These are phyloP conservation scores for Trypanosomatidae sp. DNA, from an alignment of 208 protist species.

Conservation along the genomic window DNA sequence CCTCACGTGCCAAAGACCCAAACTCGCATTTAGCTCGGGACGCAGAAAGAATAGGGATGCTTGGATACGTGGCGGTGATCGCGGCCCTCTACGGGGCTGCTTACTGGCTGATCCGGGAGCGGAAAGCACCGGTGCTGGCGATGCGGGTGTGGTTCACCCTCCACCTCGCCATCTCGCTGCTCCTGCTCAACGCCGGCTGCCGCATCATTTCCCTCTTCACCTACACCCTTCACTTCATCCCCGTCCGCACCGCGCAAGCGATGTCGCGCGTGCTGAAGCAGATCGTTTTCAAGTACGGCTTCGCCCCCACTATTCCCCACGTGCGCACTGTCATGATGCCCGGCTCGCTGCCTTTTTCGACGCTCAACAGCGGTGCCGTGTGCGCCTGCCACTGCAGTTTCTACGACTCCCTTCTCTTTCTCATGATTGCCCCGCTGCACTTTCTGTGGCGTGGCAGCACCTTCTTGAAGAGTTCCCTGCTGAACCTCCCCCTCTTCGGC, in stretches of 20 bases:
- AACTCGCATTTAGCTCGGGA: too few species aligned
- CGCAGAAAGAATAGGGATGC: too few species aligned
- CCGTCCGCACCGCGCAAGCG: conserved; percentile 36
- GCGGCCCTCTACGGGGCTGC: conserved; percentile 43
- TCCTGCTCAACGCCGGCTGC: too few species aligned
- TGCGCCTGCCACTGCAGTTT: conserved; percentile 86
- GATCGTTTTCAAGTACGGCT: conserved; percentile 49
- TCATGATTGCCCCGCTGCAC: conserved; percentile 47
- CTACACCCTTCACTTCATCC: conserved; percentile 16
- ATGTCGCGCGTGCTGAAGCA: conserved; percentile 39
- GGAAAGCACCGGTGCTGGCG: conserved; percentile 46
- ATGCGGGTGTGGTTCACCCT: conserved; percentile 65
- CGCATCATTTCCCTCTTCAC: conserved; percentile 36
- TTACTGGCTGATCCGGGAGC: conserved; percentile 42
- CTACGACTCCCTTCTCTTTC: conserved; percentile 81
- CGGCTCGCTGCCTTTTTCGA: conserved; percentile 49
- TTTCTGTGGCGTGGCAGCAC: conserved; percentile 66
- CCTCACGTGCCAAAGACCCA: too few species aligned
- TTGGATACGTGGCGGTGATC: conserved; percentile 14
- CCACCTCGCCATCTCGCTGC: conserved; percentile 36
- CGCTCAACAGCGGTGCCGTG: conserved; percentile 51
- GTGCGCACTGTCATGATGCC: conserved; percentile 61
- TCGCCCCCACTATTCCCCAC: conserved; percentile 51
- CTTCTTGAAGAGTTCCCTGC: conserved; percentile 71
- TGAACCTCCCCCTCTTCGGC: conserved; percentile 76